Percentiles rank a stretch among this genome's conserved stretches.
phyloP scores from a whole-genome alignment of 176 grass and related monocot genomes.

The Stipa capillata region DNA sequence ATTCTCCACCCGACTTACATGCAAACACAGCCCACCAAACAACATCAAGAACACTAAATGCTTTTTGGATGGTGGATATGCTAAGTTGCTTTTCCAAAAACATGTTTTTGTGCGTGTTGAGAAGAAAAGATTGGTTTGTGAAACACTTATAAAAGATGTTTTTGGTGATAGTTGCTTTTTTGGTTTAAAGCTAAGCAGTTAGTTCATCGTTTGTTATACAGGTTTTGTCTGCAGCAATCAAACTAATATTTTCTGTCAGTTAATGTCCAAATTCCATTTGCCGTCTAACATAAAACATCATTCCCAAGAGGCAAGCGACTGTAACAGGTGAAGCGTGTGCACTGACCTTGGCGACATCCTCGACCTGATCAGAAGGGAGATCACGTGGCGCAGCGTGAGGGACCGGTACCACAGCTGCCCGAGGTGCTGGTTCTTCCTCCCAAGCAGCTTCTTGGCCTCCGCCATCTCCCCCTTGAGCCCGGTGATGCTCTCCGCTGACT shows the following conservation, averaged over 20 bases:
- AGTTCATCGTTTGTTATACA: not conserved
- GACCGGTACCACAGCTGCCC: slow-evolving; percentile 93
- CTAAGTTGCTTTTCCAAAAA: not conserved
- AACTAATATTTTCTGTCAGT: not conserved
- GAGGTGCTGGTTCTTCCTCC: slow-evolving; percentile 82
- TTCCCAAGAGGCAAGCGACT: not conserved
- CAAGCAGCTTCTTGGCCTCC: slow-evolving; percentile 75
- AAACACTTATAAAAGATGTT: not conserved
- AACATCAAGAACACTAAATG: not conserved
- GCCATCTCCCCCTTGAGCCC: slow-evolving; percentile 86
- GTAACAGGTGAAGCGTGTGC: not conserved
- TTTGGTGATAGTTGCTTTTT: not conserved
- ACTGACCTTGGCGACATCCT: slow-evolving; percentile 89
- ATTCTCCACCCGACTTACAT: not conserved
- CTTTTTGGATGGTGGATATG: not conserved
- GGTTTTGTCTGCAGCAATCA: not conserved
- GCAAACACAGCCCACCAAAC: not conserved
- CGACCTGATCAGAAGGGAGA: slow-evolving; percentile 82
- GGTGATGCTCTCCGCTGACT: slow-evolving; percentile 83
- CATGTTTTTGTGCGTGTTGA: not conserved
- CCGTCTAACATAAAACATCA: not conserved
- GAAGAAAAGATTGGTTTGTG: not conserved
- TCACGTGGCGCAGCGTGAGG: slow-evolving; percentile 75
- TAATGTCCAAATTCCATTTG: not conserved
- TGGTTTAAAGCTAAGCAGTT: not conserved